Evolutionary conservation across 2,329 filamentous ascomycete genomes (phyloP), one percentile per base, ranked within the genome.

Genomic region (Ophidiomyces ophidiicola): DNA sequence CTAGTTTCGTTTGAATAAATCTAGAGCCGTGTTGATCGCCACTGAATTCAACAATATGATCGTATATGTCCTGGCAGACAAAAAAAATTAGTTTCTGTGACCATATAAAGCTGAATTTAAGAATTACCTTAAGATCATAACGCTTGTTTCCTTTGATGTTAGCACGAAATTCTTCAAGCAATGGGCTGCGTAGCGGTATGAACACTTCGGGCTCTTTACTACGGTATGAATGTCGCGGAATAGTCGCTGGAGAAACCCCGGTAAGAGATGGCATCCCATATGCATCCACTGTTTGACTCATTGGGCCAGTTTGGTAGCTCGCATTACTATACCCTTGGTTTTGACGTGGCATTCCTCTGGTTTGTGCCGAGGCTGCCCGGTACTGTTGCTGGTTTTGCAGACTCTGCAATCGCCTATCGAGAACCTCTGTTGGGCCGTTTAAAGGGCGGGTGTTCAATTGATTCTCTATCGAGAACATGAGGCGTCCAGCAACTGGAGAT

Each of bases 1-100:
- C 82, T 2, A 98, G 72, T 60, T 93, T 94, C 50, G 81, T 76
- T 56, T 98, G 90, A 43, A 98, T 94, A 58, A 94, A 94, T 1
- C 90, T 77, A 1, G 90, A 98, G 1, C 87, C 90, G 50, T 93
- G 81, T 57, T 96, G 90, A 54, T 98, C 90, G 11, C 90, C 88
- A 50, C 84, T 87, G 59, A 96, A 96, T 55, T 94, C 88, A 0
- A 93, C 86, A 25, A 96, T 75, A 53, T 93, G 77, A 39, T 74
- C 74, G 55, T 83, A 88, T 30, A 96, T 88, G 47, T 94, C 83
- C 70, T 78, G 44, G 3, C 26, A 18, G 10, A n/a, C 45, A 31
- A 6, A 8, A 1, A 3, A 3, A 18, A 6, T 29, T 20, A 56
- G 45, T 51, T n/a, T 47, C 36, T 31, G 14, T 6, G 14, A n/a